Conservation (phyloP, 2,329 filamentous ascomycete genomes). For the Pseudopyricularia javanii region DNA sequence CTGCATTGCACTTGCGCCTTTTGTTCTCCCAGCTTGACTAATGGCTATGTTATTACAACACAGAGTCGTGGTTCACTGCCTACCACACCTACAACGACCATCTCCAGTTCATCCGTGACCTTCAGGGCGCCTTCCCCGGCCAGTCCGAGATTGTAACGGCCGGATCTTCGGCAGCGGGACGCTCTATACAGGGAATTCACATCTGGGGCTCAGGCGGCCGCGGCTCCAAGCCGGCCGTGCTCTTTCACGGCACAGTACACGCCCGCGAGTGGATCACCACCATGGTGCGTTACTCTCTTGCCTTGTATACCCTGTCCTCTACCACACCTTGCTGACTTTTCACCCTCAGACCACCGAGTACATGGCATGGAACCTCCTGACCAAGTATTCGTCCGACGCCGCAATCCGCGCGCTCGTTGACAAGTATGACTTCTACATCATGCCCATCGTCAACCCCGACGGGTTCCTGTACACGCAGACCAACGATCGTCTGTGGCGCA, state of each 20-base stretch:
- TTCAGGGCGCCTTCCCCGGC: constrained; percentile 28
- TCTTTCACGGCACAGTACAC: constrained; percentile 47
- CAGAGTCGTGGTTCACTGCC: constrained; percentile 34
- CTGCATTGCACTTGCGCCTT: not conserved
- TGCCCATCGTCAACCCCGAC: constrained; percentile 51
- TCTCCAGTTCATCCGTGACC: constrained; percentile 30
- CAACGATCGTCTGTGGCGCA: constrained; percentile 47
- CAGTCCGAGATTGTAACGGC: constrained; percentile 34
- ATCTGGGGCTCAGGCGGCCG: constrained; percentile 34
- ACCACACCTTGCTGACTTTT: not conserved
- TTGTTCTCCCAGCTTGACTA: not conserved
- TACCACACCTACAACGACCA: constrained; percentile 43
- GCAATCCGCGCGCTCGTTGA: constrained; percentile 35
- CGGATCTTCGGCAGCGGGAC: constrained; percentile 31
- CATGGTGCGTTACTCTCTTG: constrained; percentile 30
- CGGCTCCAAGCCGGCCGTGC: constrained; percentile 33
- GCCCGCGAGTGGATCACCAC: constrained; percentile 48
- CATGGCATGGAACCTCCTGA: constrained; percentile 35
- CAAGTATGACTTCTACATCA: constrained; percentile 54
- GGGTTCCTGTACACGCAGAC: constrained; percentile 35
- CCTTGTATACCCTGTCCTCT: constrained; percentile 14
- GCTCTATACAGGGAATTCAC: constrained; percentile 48
- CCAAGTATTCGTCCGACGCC: constrained; percentile 26
- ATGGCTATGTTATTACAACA: not conserved
- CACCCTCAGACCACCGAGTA: constrained; percentile 29